These are phyloP conservation scores for Begonia loranthoides DNA, from an alignment of 306 rosid species.

Conservation along the genomic window DNA sequence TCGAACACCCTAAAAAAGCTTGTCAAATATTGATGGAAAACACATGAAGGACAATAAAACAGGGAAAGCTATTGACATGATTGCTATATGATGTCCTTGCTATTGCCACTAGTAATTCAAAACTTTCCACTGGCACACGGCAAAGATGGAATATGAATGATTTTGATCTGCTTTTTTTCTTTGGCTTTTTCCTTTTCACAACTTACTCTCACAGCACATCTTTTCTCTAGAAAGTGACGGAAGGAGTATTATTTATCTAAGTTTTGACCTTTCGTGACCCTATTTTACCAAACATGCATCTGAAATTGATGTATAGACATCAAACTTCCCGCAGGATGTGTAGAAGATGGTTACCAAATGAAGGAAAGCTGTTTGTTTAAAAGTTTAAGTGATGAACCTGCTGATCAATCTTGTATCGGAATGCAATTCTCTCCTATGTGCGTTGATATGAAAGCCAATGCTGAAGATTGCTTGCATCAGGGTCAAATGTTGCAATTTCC, in stretches of 20 bases:
- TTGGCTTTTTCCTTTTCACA: neutral
- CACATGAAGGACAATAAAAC: conserved; percentile 1
- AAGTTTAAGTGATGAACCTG: conserved; percentile 12
- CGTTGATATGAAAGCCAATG: conserved; percentile 28
- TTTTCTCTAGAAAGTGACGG: too few relatives aligned
- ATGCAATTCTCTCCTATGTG: conserved; percentile 24
- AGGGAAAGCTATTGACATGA: too few relatives aligned
- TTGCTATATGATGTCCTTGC: neutral
- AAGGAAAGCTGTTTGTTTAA: conserved; percentile 23
- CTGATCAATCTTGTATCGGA: conserved; percentile 32
- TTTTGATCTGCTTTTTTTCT: neutral
- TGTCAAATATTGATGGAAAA: conserved; percentile 3
- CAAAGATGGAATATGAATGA: neutral
- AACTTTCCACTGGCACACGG: neutral
- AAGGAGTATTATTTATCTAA: too few relatives aligned
- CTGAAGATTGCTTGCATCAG: conserved; percentile 27
- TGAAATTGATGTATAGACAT: neutral
- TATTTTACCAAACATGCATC: too few relatives aligned
- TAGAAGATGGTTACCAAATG: conserved; percentile 28
- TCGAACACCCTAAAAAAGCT: neutral
- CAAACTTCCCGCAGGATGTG: conserved; percentile 32
- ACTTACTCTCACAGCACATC: too few relatives aligned
- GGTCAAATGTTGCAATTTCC: conserved; percentile 29
- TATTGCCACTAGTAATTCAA: neutral
- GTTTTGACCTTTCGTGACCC: too few relatives aligned